A percentile compares a stretch with the other conserved stretches of the same genome.
phyloP scores from a whole-genome alignment of 2,329 filamentous ascomycete species.

The Neoscytalidium dimidiatum region DNA sequence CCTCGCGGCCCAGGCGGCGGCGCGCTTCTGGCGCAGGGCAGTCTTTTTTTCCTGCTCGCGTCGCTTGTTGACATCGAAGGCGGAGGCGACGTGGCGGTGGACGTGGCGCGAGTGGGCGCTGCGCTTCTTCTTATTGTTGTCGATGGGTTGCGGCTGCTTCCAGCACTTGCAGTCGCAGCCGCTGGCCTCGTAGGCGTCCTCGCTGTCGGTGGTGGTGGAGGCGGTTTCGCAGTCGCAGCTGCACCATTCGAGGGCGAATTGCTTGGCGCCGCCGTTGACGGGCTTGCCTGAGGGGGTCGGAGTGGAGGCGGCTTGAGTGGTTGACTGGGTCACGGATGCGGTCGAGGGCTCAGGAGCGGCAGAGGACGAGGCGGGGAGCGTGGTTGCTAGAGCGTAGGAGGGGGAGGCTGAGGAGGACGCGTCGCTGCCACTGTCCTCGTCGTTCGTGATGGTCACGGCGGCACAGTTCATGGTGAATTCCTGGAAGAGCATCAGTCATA shows the following conservation, averaged over 20 bases:
- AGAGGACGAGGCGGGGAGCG: background rate
- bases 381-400: background rate
- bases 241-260: constrained; percentile 19
- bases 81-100: background rate
- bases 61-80: background rate
- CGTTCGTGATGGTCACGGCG: constrained; percentile 42
- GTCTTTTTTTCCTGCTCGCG: constrained; percentile 19
- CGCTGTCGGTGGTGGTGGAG: background rate
- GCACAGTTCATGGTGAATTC: constrained; percentile 51
- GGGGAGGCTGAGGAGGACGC: background rate
- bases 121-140: too few species aligned
- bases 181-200: constrained; percentile 15
- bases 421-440: background rate
- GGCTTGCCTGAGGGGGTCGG: constrained; percentile 20
- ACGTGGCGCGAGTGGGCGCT: constrained; percentile 11
- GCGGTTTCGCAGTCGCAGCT: constrained; percentile 11
- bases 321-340: background rate
- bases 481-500: background rate
- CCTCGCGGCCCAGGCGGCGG: constrained; percentile 38
- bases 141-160: constrained; percentile 6
- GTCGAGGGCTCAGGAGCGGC: background rate
- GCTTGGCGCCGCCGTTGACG: constrained; percentile 11
- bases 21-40: constrained; percentile 24
- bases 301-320: background rate
- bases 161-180: constrained; percentile 17